Evolutionary conservation across 2,329 filamentous ascomycete genomes (phyloP).

Genomic region (Penicillium freii): DNA sequence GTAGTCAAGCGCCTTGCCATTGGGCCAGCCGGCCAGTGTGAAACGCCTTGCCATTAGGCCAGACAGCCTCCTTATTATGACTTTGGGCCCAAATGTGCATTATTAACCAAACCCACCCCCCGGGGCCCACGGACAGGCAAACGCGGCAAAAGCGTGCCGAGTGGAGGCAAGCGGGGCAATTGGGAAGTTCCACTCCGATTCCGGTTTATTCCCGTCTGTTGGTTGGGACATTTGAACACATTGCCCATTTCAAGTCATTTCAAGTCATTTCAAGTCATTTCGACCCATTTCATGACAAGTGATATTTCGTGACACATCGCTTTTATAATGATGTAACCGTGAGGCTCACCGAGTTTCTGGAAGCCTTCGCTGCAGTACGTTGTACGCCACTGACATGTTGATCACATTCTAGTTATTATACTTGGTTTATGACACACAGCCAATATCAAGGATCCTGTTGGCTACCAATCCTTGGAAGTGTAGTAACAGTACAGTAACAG

Average conservation of each 20-base stretch:
- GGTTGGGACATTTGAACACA: background rate
- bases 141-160: conserved; percentile 28
- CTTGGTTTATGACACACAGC: background rate
- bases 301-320: background rate
- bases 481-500: background rate
- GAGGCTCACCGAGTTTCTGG: conserved; percentile 31
- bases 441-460: background rate
- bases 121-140: background rate
- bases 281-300: background rate
- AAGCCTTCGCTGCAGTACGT: conserved; percentile 35
- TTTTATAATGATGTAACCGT: conserved; percentile 13
- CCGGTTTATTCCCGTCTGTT: conserved; percentile 9
- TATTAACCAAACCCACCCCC: background rate
- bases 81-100: rapidly evolving
- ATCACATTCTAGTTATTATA: background rate
- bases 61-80: conserved; percentile 27
- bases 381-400: conserved; percentile 2
- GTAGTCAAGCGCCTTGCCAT: conserved; percentile 54
- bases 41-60: conserved; percentile 53
- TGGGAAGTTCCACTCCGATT: background rate
- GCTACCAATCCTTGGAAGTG: background rate
- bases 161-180: conserved; percentile 7
- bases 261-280: too few relatives aligned
- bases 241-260: too few relatives aligned
- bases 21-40: conserved; percentile 40